Evolutionary conservation across 352 stramenopile species (phyloP).

Genomic region (Phytophthora palmivora): DNA sequence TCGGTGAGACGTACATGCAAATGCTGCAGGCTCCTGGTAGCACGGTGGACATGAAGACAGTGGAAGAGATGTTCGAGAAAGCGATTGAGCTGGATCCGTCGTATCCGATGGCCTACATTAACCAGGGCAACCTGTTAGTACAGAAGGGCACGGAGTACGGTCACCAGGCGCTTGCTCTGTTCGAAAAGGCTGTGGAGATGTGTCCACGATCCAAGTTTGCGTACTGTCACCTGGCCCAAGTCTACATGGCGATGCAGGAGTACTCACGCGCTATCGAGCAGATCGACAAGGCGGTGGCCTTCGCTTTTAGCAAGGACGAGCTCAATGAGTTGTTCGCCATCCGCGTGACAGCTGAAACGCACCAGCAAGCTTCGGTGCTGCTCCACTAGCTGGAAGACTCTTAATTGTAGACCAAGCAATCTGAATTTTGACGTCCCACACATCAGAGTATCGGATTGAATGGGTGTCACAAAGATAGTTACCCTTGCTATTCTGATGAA

Average conservation of each 20-base stretch:
- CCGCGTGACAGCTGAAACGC: constrained; percentile 78
- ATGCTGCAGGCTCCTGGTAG: constrained; percentile 68
- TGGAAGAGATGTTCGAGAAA: constrained; percentile 85
- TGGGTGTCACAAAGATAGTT: not conserved
- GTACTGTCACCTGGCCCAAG: constrained; percentile 82
- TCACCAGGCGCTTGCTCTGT: constrained; percentile 72
- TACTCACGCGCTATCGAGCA: constrained; percentile 81
- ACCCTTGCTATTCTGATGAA: constrained; percentile 1
- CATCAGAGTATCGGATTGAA: constrained; percentile 5
- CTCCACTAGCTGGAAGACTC: constrained; percentile 53
- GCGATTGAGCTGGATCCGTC: constrained; percentile 79
- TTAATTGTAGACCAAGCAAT: constrained; percentile 32
- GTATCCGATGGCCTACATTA: constrained; percentile 90
- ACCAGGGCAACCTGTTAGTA: constrained; percentile 83
- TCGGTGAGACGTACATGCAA: constrained; percentile 90
- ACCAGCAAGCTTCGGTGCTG: constrained; percentile 73
- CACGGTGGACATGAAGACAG: constrained; percentile 56
- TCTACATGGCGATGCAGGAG: constrained; percentile 90
- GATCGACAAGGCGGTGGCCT: constrained; percentile 79
- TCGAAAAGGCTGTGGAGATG: constrained; percentile 81
- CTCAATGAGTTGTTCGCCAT: constrained; percentile 82
- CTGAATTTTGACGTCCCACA: constrained; percentile 26
- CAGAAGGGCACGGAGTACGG: constrained; percentile 78
- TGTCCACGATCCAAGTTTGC: constrained; percentile 86
- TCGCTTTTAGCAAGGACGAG: constrained; percentile 79